Evolutionary conservation across 306 rosid species (phyloP).

Genomic region (Vigna radiata): DNA sequence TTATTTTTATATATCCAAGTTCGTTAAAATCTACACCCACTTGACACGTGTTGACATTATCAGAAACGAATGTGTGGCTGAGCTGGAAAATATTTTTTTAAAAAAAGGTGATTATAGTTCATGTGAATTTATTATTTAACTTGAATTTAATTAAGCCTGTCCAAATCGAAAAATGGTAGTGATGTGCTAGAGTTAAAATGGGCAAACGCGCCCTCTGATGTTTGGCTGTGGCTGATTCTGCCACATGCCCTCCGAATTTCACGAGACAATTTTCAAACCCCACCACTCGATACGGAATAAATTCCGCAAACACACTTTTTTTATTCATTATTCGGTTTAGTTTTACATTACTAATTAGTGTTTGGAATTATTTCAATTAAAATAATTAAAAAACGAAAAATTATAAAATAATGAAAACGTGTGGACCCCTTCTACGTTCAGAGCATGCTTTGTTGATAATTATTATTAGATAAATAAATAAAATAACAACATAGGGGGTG

Average conservation of each 20-base stretch:
- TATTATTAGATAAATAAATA: background rate
- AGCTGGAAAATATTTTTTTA: constrained; percentile 39
- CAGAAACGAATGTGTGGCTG: constrained; percentile 21
- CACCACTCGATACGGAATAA: constrained; percentile 55
- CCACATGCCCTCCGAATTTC: constrained; percentile 46
- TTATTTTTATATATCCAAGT: background rate
- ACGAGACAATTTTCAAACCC: constrained; percentile 50
- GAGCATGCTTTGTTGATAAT: constrained; percentile 11
- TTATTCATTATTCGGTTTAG: constrained; percentile 22
- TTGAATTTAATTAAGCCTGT: constrained; percentile 13
- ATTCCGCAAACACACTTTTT: constrained; percentile 49
- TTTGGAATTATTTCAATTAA: constrained; percentile 22
- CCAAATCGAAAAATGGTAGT: constrained; percentile 22
- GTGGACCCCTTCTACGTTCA: constrained; percentile 53
- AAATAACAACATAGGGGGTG: constrained; percentile 25
- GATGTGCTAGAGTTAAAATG: constrained; percentile 44
- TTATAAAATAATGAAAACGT: constrained; percentile 41
- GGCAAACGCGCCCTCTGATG: no score
- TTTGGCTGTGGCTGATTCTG: constrained; percentile 26
- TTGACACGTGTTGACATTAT: constrained; percentile 48
- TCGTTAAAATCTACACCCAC: constrained; percentile 24
- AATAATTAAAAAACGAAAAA: background rate
- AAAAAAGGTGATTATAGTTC: background rate
- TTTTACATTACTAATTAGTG: background rate
- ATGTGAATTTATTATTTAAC: background rate